phyloP scores from a whole-genome alignment of 192 early-diverging fungal genomes.

The Paraglomus brasilianum region DNA sequence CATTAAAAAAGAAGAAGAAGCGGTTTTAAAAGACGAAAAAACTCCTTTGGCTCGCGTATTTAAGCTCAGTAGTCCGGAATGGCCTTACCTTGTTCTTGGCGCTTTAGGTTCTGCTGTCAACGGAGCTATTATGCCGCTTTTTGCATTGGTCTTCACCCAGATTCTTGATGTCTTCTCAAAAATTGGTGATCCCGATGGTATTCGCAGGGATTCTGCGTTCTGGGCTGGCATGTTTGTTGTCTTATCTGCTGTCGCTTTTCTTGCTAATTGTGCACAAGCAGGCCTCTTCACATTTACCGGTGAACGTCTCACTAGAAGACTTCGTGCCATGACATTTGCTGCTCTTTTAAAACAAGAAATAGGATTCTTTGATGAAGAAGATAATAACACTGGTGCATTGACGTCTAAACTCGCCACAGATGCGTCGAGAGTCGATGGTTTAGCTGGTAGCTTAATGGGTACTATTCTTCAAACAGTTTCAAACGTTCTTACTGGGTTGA shows the following conservation, averaged over 20 bases:
- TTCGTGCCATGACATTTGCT: slow-evolving; percentile 66
- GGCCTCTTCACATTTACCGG: slow-evolving; percentile 48
- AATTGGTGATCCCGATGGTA: neutral
- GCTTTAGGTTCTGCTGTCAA: slow-evolving; percentile 59
- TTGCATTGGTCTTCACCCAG: slow-evolving; percentile 62
- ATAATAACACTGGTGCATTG: slow-evolving; percentile 76
- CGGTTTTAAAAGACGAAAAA: slow-evolving; percentile 42
- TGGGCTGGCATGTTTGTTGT: slow-evolving; percentile 55
- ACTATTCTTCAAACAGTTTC: slow-evolving; percentile 1
- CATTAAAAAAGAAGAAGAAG: slow-evolving; percentile 41
- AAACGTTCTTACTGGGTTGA: neutral
- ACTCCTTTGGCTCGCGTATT: slow-evolving; percentile 55
- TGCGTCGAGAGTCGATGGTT: slow-evolving; percentile 40
- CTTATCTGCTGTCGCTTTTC: slow-evolving; percentile 46
- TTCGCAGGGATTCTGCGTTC: slow-evolving; percentile 39
- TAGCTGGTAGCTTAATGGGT: slow-evolving; percentile 15
- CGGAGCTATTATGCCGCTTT: slow-evolving; percentile 76
- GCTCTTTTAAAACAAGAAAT: slow-evolving; percentile 83
- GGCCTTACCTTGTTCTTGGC: slow-evolving; percentile 54
- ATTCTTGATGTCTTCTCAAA: neutral
- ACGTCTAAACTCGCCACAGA: slow-evolving; percentile 84
- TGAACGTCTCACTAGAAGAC: slow-evolving; percentile 45
- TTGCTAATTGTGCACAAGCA: slow-evolving; percentile 54
- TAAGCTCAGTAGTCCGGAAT: slow-evolving; percentile 55
- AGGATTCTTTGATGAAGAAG: slow-evolving; percentile 80